Conservation (phyloP, 1,139 yeast species). For the Debaryomyces sp. region DNA sequence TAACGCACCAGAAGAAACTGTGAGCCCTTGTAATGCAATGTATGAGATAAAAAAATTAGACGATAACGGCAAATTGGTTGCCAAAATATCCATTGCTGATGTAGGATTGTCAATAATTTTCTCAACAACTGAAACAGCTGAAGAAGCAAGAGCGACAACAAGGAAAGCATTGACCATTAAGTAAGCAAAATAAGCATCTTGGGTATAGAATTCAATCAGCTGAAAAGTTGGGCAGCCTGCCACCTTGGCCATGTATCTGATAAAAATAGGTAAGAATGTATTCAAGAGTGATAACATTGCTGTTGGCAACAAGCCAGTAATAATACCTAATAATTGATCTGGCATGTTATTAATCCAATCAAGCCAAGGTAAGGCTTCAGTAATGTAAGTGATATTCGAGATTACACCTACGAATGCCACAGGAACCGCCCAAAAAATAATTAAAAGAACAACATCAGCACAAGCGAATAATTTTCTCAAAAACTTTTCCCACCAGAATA, state of each 20-base stretch:
- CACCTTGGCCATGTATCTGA: constrained; percentile 68
- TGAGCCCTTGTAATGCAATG: constrained; percentile 77
- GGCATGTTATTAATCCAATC: constrained; percentile 69
- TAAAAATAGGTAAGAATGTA: constrained; percentile 78
- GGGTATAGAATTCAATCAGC: constrained; percentile 70
- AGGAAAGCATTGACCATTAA: constrained; percentile 72
- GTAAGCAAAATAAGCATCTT: constrained; percentile 71
- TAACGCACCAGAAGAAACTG: constrained; percentile 77
- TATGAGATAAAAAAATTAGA: constrained; percentile 83
- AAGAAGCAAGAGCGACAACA: constrained; percentile 69
- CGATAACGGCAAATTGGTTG: constrained; percentile 80
- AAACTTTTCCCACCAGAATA: constrained; percentile 84
- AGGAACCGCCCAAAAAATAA: constrained; percentile 84
- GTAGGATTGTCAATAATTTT: constrained; percentile 65
- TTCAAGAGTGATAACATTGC: constrained; percentile 66
- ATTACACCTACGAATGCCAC: constrained; percentile 82
- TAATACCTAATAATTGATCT: constrained; percentile 54
- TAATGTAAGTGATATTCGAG: constrained; percentile 70
- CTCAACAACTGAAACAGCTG: constrained; percentile 75
- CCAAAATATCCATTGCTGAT: constrained; percentile 65
- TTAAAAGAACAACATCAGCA: constrained; percentile 57
- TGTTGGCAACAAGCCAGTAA: constrained; percentile 79
- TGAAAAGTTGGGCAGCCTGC: constrained; percentile 69
- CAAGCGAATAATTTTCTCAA: constrained; percentile 60
- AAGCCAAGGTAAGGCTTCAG: constrained; percentile 62